These are phyloP conservation scores for Citeromyces hawaiiensis DNA, from an alignment of 1,139 yeast genomes.

Conservation along the genomic window DNA sequence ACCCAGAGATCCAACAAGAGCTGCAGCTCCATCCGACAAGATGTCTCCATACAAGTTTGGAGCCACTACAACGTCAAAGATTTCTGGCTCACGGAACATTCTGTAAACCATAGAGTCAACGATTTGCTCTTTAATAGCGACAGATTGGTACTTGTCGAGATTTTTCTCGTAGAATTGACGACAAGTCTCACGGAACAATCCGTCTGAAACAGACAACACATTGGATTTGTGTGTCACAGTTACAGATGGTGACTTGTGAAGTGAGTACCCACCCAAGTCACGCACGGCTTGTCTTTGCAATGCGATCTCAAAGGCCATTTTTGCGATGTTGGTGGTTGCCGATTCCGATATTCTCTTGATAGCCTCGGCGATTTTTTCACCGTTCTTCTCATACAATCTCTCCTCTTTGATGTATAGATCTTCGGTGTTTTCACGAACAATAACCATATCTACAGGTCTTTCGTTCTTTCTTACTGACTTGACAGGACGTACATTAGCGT, in stretches of 20 bases:
- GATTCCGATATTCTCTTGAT: slow-evolving; percentile 93
- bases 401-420: slow-evolving; percentile 99
- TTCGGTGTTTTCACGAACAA: slow-evolving; percentile 96
- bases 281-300: slow-evolving; percentile 75
- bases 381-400: slow-evolving; percentile 96
- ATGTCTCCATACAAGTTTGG: slow-evolving; percentile 98
- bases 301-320: slow-evolving; percentile 96
- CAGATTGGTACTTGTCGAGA: slow-evolving; percentile 55
- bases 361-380: slow-evolving; percentile 82
- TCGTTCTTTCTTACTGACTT: slow-evolving; percentile 95
- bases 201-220: slow-evolving; percentile 95
- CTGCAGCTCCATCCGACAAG: slow-evolving; percentile 94
- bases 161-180: slow-evolving; percentile 75
- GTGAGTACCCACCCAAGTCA: slow-evolving; percentile 41
- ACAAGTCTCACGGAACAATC: slow-evolving; percentile 88
- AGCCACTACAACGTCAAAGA: slow-evolving; percentile 81
- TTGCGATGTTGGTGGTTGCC: slow-evolving; percentile 91
- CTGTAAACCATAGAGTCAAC: slow-evolving; percentile 92
- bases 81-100: slow-evolving; percentile 79
- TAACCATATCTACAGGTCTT: slow-evolving; percentile 87
- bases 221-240: slow-evolving; percentile 97
- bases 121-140: slow-evolving; percentile 65
- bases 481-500: slow-evolving; percentile 97
- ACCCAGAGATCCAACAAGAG: slow-evolving; percentile 97
- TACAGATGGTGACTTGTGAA: slow-evolving; percentile 78